Evolutionary conservation across 2,329 filamentous ascomycete genomes (phyloP), one percentile per base, ranked within the genome.

Genomic region (Colletotrichum sp.): DNA sequence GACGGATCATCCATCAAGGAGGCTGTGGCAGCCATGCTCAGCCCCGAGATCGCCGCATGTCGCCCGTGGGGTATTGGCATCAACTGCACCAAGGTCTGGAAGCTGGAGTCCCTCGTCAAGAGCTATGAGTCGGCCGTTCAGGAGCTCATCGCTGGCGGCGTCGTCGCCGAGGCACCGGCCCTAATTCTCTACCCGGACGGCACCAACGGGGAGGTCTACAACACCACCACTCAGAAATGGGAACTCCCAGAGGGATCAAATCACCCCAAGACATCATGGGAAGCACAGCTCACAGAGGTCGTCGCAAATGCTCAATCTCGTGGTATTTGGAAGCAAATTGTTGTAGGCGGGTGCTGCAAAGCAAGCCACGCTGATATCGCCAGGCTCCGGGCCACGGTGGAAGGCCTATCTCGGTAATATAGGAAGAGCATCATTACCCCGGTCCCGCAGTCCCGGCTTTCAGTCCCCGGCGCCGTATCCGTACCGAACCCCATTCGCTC

Each of bases 151-250:
- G 67, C 80, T 6, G 78, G 81, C 6, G 84, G 85, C 1, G 78
- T 82, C 16, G 68, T 87, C 2, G 24, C 76, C 0, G 79, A 81
- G 7, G 88, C 87, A 85, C 92, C 92, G 1, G 87, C 85, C 24
- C 82, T 94, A 69, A 89, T 94, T 6, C 79, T 94, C 21, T 94
- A 94, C 81, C 93, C 93, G 0, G 93, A 94, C 81, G 93, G 93
- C 0, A 94, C 93, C 2, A 92, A 92, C 63, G 92, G 92, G 1
- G 91, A 94, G 82, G 88, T 92, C 1, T 94, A 94, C 83, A 91
- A 94, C 81, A 93, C 92, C 2, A 84, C 82, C 0, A 92, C 91
- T 8, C 90, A 93, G 79, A 85, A 83, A 68, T 94, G 93, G 93
- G 89, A 89, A 77, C 72, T 85, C 2, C 85, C 85, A 0, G 79